These are phyloP conservation scores for Sphaerobolus stellatus DNA, from an alignment of 1,284 basidiomycete genomes.

Conservation along the genomic window DNA sequence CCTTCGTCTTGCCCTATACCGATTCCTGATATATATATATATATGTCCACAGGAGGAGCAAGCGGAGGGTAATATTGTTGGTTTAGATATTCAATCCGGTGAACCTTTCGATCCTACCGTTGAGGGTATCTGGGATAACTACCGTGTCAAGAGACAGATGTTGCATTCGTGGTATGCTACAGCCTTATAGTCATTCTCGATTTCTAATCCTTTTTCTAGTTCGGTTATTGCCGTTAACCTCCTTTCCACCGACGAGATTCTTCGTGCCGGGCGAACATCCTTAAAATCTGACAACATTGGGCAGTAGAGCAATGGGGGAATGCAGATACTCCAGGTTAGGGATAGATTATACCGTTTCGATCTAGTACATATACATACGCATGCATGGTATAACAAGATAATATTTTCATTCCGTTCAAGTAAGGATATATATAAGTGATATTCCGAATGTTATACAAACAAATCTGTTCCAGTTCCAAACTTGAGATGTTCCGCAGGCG, in stretches of 20 bases:
- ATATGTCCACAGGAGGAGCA: conserved; percentile 74
- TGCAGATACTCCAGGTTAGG: not conserved
- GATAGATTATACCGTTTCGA: not conserved
- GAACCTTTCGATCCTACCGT: conserved; percentile 96
- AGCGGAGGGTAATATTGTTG: conserved; percentile 87
- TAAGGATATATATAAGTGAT: too few relatives aligned
- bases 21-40: conserved; percentile 13
- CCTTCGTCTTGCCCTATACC: not conserved
- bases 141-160: conserved; percentile 98
- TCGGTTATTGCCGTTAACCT: conserved; percentile 98
- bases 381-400: too few relatives aligned
- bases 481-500: too few relatives aligned
- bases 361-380: too few relatives aligned
- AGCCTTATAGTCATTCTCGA: conserved; percentile 12
- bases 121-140: conserved; percentile 99
- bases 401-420: too few relatives aligned
- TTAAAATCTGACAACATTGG: conserved; percentile 74
- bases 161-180: conserved; percentile 84
- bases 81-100: conserved; percentile 89
- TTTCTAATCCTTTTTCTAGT: conserved; percentile 42
- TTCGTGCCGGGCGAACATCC: conserved; percentile 90
- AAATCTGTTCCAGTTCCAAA: too few relatives aligned
- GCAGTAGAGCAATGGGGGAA: not conserved
- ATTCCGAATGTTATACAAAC: too few relatives aligned
- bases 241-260: conserved; percentile 92